Evolutionary conservation across 192 early-diverging fungal genomes (phyloP).

Genomic region (Entomortierella chlamydospora): DNA sequence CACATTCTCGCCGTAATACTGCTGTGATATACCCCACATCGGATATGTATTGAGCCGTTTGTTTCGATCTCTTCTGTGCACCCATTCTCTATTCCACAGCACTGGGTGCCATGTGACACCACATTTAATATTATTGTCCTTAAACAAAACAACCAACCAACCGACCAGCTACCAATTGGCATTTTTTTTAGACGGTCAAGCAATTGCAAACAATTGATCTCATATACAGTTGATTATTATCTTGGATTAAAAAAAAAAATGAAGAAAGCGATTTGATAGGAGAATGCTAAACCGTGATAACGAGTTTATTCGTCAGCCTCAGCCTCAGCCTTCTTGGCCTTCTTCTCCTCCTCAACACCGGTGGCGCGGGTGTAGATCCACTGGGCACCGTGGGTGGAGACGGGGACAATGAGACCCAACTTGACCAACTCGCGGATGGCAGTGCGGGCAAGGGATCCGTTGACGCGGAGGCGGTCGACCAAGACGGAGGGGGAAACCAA

Average conservation of each 20-base stretch:
- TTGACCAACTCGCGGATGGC: constrained; percentile 94
- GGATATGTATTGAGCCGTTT: constrained; percentile 4
- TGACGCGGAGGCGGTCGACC: constrained; percentile 98
- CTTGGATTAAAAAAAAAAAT: constrained; percentile 1
- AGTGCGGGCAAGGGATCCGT: constrained; percentile 95
- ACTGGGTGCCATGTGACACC: too few relatives aligned
- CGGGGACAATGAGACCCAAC: constrained; percentile 92
- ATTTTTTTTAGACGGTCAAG: too few relatives aligned
- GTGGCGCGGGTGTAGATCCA: constrained; percentile 81
- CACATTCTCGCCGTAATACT: neutral
- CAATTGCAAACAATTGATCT: too few relatives aligned
- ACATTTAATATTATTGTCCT: too few relatives aligned
- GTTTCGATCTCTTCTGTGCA: neutral
- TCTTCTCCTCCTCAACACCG: constrained; percentile 63
- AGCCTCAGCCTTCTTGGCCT: constrained; percentile 54
- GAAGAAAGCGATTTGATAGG: neutral
- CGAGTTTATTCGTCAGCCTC: constrained; percentile 55
- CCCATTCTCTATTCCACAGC: too few relatives aligned
- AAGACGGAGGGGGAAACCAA: constrained; percentile 98
- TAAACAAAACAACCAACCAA: too few relatives aligned
- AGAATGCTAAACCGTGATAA: neutral
- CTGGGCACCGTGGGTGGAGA: constrained; percentile 93
- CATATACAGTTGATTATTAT: too few relatives aligned
- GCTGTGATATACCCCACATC: neutral
- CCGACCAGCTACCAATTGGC: too few relatives aligned